These are phyloP conservation scores for Sanghuangporus baumii DNA, from an alignment of 1,284 basidiomycete genomes.

Conservation along the genomic window DNA sequence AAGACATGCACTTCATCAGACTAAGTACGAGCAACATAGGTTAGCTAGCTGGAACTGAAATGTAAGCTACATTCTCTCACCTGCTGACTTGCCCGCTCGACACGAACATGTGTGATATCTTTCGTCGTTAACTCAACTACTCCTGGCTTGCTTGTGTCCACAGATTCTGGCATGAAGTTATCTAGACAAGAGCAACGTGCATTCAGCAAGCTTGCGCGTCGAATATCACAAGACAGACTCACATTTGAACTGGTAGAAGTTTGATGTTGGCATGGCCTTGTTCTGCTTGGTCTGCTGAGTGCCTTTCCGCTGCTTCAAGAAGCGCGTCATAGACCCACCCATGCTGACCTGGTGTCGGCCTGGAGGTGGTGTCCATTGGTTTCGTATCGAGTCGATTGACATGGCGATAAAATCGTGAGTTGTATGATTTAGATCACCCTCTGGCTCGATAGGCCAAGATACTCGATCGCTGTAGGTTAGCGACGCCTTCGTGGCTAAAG, in stretches of 20 bases:
- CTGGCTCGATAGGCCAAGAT: neutral
- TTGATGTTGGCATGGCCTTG: conserved; percentile 43
- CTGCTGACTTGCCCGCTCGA: conserved; percentile 60
- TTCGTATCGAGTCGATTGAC: conserved; percentile 3
- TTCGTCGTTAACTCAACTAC: conserved; percentile 51
- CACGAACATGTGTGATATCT: conserved; percentile 43
- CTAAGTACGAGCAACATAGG: conserved; percentile 25
- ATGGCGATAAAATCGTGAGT: neutral
- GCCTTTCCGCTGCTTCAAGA: conserved; percentile 56
- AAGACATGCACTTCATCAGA: conserved; percentile 54
- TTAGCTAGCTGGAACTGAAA: neutral
- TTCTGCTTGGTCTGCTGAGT: conserved; percentile 17
- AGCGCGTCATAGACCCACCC: conserved; percentile 50
- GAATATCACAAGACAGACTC: conserved; percentile 24
- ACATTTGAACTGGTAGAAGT: conserved; percentile 73
- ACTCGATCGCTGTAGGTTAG: neutral
- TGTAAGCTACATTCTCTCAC: conserved; percentile 30
- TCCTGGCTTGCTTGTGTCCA: conserved; percentile 59
- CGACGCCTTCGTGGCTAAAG: neutral
- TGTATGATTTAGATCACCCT: neutral
- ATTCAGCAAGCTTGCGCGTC: conserved; percentile 1
- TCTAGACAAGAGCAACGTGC: conserved; percentile 35
- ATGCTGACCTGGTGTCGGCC: conserved; percentile 51
- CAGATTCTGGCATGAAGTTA: conserved; percentile 66
- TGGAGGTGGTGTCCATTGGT: conserved; percentile 45